Percentiles rank a stretch among this genome's conserved stretches.
phyloP scores from a whole-genome alignment of 2,329 filamentous ascomycete species.

The Talaromyces funiculosus region DNA sequence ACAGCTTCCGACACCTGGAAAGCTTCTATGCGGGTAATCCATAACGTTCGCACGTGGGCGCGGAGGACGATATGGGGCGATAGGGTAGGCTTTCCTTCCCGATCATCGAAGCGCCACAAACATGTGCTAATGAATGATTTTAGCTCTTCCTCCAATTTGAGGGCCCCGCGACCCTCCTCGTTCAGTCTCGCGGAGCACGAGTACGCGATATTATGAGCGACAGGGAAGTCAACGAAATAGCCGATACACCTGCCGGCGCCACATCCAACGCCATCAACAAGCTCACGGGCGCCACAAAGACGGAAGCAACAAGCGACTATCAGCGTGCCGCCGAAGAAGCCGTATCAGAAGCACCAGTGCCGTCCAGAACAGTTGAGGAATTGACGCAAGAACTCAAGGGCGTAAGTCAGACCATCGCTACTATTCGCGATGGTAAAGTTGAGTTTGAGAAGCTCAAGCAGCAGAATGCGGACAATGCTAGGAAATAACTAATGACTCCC shows the following conservation, averaged over 20 bases:
- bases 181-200: slow-evolving; percentile 79
- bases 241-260: slow-evolving; percentile 69
- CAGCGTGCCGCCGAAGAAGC: slow-evolving; percentile 21
- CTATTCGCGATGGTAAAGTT: slow-evolving; percentile 60
- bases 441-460: slow-evolving; percentile 46
- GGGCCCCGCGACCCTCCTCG: slow-evolving; percentile 76
- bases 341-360: slow-evolving; percentile 21
- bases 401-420: slow-evolving; percentile 43
- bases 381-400: slow-evolving; percentile 25
- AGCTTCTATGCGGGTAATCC: slow-evolving; percentile 57
- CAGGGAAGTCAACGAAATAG: slow-evolving; percentile 83
- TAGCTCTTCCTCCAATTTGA: slow-evolving; percentile 81
- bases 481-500: neutral
- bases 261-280: slow-evolving; percentile 54
- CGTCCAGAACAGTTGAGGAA: slow-evolving; percentile 23
- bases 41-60: slow-evolving; percentile 67
- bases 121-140: slow-evolving; percentile 8
- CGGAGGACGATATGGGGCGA: slow-evolving; percentile 90
- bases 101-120: neutral
- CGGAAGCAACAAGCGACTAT: slow-evolving; percentile 15
- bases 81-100: slow-evolving; percentile 48
- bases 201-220: slow-evolving; percentile 71
- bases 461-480: neutral
- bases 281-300: slow-evolving; percentile 9
- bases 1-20: slow-evolving; percentile 69